phyloP scores from a whole-genome alignment of 2,329 filamentous ascomycete species.

The Fusarium sp. region DNA sequence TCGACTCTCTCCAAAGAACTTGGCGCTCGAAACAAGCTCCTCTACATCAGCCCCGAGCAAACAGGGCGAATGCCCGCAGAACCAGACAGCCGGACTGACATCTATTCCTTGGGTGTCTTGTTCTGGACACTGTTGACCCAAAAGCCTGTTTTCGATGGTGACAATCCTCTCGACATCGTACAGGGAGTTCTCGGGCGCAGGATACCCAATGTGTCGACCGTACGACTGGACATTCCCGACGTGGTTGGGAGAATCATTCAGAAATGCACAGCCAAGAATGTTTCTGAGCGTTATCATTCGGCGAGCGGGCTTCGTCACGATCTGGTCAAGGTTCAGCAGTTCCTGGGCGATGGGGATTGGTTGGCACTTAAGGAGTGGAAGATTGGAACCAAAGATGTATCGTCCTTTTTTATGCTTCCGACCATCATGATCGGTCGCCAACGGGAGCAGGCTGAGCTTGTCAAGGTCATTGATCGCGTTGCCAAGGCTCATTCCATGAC shows the following conservation, averaged over 20 bases:
- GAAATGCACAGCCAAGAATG: constrained; percentile 91
- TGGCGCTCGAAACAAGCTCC: constrained; percentile 88
- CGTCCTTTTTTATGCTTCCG: constrained; percentile 91
- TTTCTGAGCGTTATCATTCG: constrained; percentile 90
- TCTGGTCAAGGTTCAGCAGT: constrained; percentile 77
- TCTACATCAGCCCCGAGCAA: constrained; percentile 94
- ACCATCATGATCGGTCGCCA: constrained; percentile 83
- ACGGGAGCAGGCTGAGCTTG: constrained; percentile 76
- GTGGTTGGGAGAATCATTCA: constrained; percentile 85
- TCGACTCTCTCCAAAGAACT: constrained; percentile 83
- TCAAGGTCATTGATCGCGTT: constrained; percentile 82
- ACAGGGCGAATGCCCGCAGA: constrained; percentile 93
- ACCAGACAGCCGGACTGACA: constrained; percentile 91
- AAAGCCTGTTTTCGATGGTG: constrained; percentile 82
- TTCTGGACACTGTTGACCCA: constrained; percentile 90
- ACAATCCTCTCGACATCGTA: constrained; percentile 87
- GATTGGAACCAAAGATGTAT: constrained; percentile 87
- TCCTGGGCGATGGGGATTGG: constrained; percentile 81
- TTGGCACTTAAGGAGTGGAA: constrained; percentile 78
- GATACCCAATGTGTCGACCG: constrained; percentile 80
- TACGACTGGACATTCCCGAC: constrained; percentile 86
- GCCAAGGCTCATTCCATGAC: constrained; percentile 71
- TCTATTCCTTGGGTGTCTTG: constrained; percentile 89
- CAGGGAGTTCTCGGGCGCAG: constrained; percentile 87
- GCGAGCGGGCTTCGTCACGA: constrained; percentile 88